Evolutionary conservation across 805 yeast species (phyloP), one percentile per base, ranked within the genome.

Genomic region (Candida taoyuanica): DNA sequence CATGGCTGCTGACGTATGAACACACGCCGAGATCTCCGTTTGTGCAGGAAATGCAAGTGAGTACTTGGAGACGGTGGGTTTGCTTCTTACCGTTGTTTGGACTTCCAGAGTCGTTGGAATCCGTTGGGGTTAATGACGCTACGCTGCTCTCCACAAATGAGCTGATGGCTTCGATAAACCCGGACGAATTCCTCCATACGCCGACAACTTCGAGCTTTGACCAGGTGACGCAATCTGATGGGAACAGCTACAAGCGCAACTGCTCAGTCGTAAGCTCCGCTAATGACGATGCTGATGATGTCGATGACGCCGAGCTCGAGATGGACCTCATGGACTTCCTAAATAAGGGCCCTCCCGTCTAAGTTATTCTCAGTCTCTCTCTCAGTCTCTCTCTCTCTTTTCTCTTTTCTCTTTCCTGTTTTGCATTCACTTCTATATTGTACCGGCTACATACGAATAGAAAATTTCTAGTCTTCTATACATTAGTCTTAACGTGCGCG

Each of bases 1-100:
- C 95, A 1, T 86, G 95, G 95, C 65, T 66, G 33, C 63, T 70
- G 41, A 63, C 71, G 1, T 65, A 39, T 13, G 12, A 35, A 4
- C 39, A 47, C 9, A 55, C 62, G 1, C 64, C 59, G 12, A 37
- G 44, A 13, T 43, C 48, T 11, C 50, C 50, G 9, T 37, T 44
- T 18, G 32, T 44, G 31, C 44, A 59, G 16, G 41, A 49, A 13
- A 58, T 59, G 32, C 63, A 61, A 34, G 37, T 53, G 5, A 37
- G 53, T 2, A 31, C 25, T 8, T 71, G 75, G 74, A 62, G 79
- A 46, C 58, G 52, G 8, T 39, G 56, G 35, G 34, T 71, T 18
- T 53, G 60, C 36, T 58, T 55, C 49, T 43, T 75, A 26, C 81
- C 81, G 3, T 52, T 73, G 17, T 74, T 65, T 50, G 46, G 49